phyloP scores from a whole-genome alignment of 345 rosid species.

The Ceriops tagal region DNA sequence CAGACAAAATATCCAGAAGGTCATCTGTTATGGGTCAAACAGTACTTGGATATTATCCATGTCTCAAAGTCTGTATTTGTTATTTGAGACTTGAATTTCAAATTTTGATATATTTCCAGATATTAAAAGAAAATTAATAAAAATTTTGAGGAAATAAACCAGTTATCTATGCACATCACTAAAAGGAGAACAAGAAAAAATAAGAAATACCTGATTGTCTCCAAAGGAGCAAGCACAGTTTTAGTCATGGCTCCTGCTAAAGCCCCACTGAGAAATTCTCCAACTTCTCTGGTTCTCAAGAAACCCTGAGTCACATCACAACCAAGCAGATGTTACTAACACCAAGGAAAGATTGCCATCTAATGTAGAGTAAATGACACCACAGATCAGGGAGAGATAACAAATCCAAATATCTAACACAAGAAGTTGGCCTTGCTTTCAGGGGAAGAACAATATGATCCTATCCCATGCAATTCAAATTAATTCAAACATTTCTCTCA shows the following conservation, averaged over 20 bases:
- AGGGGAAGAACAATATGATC: too few relatives aligned
- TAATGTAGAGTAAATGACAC: not conserved
- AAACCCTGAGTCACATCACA: conserved; percentile 51
- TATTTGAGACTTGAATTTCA: not conserved
- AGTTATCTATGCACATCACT: not conserved
- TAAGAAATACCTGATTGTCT: conserved; percentile 67
- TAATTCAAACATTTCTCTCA: too few relatives aligned
- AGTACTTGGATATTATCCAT: not conserved
- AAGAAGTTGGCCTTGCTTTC: too few relatives aligned
- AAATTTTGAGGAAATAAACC: not conserved
- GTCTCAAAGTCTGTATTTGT: not conserved
- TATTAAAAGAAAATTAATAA: too few relatives aligned
- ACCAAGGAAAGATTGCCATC: not conserved
- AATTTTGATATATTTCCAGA: not conserved
- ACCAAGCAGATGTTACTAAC: not conserved
- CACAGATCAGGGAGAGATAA: too few relatives aligned
- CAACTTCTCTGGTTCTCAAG: conserved; percentile 66
- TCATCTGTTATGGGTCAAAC: not conserved
- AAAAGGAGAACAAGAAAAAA: not conserved
- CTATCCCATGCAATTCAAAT: too few relatives aligned
- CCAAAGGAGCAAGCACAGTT: conserved; percentile 97
- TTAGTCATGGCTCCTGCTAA: conserved; percentile 98
- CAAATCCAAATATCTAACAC: too few relatives aligned
- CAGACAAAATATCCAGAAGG: not conserved
- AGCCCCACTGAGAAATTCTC: conserved; percentile 97